These are phyloP conservation scores for Cryoendolithus antarcticus DNA, from an alignment of 2,329 filamentous ascomycete species.

Conservation along the genomic window DNA sequence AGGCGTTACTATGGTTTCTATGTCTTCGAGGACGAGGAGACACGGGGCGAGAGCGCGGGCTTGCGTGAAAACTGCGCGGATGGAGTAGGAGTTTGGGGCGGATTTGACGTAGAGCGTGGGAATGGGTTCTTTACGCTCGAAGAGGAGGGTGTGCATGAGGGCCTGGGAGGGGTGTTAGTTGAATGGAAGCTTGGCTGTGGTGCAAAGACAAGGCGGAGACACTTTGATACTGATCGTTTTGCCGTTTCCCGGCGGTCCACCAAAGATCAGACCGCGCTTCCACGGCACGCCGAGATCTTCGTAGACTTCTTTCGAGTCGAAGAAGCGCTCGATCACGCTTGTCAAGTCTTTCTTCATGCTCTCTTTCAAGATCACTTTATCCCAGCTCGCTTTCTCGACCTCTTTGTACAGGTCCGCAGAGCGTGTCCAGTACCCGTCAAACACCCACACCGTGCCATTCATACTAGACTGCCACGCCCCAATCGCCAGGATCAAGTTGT, in stretches of 20 bases:
- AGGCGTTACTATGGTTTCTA: conserved; percentile 55
- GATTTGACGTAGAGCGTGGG: conserved; percentile 30
- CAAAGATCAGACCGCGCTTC: conserved; percentile 36
- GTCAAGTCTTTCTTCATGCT: conserved; percentile 31
- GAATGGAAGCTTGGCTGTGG: too few relatives aligned
- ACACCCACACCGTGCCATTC: conserved; percentile 32
- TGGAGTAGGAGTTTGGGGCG: conserved; percentile 27
- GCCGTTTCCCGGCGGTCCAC: conserved; percentile 28
- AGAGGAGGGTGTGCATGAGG: conserved; percentile 27
- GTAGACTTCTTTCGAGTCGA: conserved; percentile 27
- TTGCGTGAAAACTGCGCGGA: conserved; percentile 43
- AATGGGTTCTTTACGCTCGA: conserved; percentile 22
- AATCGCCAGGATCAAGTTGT: conserved; percentile 26
- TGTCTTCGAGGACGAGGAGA: conserved; percentile 59
- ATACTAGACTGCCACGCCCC: conserved; percentile 26
- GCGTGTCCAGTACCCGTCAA: conserved; percentile 30
- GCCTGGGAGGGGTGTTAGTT: conserved; percentile 3
- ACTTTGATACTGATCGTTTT: conserved; percentile 34
- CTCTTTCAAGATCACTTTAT: conserved; percentile 35
- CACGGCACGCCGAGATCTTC: conserved; percentile 33
- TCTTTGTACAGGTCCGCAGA: conserved; percentile 26
- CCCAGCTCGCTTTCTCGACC: conserved; percentile 31
- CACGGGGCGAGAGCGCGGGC: conserved; percentile 53
- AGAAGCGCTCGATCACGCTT: conserved; percentile 30
- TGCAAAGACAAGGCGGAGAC: too few relatives aligned